Percentiles rank a stretch among this genome's conserved stretches.
phyloP scores from a whole-genome alignment of 768 basidiomycete species.

The Agrocybe chaxingu region DNA sequence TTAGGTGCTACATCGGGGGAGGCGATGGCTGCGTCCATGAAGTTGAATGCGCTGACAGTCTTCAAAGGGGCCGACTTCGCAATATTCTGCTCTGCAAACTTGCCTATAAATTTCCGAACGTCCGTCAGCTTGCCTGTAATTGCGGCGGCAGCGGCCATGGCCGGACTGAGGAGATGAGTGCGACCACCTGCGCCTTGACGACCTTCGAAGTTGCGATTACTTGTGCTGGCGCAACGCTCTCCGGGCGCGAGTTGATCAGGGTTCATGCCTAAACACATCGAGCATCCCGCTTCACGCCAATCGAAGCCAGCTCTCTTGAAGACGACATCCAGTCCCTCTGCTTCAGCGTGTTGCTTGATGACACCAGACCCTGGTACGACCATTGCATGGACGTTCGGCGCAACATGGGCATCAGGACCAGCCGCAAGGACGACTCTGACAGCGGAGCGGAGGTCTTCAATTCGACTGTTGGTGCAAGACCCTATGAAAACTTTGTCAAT shows the following conservation, averaged over 20 bases:
- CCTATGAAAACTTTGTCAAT: conserved; percentile 93
- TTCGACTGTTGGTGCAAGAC: conserved; percentile 92
- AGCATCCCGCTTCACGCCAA: conserved; percentile 94
- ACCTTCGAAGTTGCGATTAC: conserved; percentile 92
- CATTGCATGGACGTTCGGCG: conserved; percentile 79
- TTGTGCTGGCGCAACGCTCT: conserved; percentile 86
- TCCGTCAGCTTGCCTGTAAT: conserved; percentile 83
- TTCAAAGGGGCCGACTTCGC: conserved; percentile 59
- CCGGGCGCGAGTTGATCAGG: conserved; percentile 84
- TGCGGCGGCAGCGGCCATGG: conserved; percentile 91
- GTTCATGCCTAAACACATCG: conserved; percentile 97
- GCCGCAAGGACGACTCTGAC: conserved; percentile 74
- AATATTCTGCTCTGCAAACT: conserved; percentile 37
- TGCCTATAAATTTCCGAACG: conserved; percentile 70
- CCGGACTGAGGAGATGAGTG: conserved; percentile 86
- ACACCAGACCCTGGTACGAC: conserved; percentile 89
- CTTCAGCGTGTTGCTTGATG: conserved; percentile 88
- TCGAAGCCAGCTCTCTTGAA: conserved; percentile 93
- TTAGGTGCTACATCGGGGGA: conserved; percentile 50
- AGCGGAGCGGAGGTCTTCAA: conserved; percentile 89
- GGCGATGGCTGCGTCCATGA: conserved; percentile 68
- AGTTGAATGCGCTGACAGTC: conserved; percentile 66
- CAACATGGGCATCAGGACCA: conserved; percentile 70
- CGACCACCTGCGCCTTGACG: conserved; percentile 85
- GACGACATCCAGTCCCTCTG: conserved; percentile 80